phyloP scores from a whole-genome alignment of 164 flowering plant genomes.

The Saururus chinensis region DNA sequence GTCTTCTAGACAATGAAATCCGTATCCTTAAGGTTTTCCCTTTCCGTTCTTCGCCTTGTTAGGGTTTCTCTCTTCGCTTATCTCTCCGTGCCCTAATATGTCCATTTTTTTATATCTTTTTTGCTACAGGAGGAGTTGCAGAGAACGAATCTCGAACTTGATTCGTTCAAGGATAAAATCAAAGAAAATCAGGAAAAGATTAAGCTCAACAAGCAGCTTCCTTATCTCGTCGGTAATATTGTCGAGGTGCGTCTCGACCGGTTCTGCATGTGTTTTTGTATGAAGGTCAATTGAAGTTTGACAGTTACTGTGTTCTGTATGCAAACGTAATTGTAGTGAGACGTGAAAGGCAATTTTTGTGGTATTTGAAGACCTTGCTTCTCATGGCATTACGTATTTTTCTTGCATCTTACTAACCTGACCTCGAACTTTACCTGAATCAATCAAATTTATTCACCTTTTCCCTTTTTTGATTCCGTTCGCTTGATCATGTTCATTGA shows the following conservation, averaged over 20 bases:
- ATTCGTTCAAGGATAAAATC: slow-evolving; percentile 72
- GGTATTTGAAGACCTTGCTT: no score
- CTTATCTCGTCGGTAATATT: slow-evolving; percentile 83
- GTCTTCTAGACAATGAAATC: slow-evolving; percentile 52
- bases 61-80: neutral
- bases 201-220: slow-evolving; percentile 17
- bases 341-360: no score
- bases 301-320: no score
- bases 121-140: slow-evolving; percentile 61
- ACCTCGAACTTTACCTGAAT: no score
- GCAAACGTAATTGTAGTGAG: no score
- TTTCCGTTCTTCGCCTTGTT: neutral
- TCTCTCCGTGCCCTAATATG: neutral
- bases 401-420: no score
- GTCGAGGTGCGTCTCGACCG: slow-evolving; percentile 46
- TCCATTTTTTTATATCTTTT: neutral
- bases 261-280: no score
- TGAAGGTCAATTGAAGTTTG: no score
- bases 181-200: slow-evolving; percentile 51
- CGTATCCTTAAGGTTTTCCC: slow-evolving; percentile 8
- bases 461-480: no score
- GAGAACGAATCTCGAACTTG: slow-evolving; percentile 62
- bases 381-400: no score
- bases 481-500: neutral
- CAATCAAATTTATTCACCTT: no score